Conservation (phyloP, 345 rosid species). For the Populus alba region DNA sequence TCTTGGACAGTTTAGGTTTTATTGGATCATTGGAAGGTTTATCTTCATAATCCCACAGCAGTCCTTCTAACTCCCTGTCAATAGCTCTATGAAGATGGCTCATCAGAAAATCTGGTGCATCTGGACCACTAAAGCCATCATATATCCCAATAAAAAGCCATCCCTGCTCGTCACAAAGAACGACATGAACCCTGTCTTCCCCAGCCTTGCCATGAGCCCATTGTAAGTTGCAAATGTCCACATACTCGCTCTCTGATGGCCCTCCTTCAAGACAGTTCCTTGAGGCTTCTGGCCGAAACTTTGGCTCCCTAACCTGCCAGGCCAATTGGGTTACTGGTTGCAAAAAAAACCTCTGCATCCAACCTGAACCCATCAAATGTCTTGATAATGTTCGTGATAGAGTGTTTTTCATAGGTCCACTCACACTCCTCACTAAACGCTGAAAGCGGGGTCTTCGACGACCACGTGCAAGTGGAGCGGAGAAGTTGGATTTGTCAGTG, state of each 20-base stretch:
- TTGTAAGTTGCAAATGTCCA: conserved; percentile 66
- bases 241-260: conserved; percentile 53
- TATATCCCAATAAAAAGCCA: conserved; percentile 97
- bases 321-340: conserved; percentile 63
- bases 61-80: conserved; percentile 86
- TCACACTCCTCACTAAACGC: conserved; percentile 75
- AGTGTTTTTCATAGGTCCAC: conserved; percentile 83
- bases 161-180: conserved; percentile 97
- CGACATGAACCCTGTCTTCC: conserved; percentile 95
- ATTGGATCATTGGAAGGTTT: conserved; percentile 40
- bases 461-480: conserved; percentile 81
- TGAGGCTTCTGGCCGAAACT: conserved; percentile 55
- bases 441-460: conserved; percentile 65
- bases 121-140: conserved; percentile 99
- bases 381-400: conserved; percentile 78
- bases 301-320: conserved; percentile 71
- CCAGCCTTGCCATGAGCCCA: conserved; percentile 99
- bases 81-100: conserved; percentile 78
- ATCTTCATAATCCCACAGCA: conserved; percentile 83
- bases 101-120: conserved; percentile 95
- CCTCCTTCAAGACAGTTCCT: conserved; percentile 55
- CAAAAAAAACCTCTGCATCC: conserved; percentile 80
- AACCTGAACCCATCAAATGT: conserved; percentile 61
- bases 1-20: conserved; percentile 28
- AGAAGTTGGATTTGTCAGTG: conserved; percentile 75